These are phyloP conservation scores for Cladosporium sp. DNA, from an alignment of 2,329 filamentous ascomycete species.

Conservation along the genomic window DNA sequence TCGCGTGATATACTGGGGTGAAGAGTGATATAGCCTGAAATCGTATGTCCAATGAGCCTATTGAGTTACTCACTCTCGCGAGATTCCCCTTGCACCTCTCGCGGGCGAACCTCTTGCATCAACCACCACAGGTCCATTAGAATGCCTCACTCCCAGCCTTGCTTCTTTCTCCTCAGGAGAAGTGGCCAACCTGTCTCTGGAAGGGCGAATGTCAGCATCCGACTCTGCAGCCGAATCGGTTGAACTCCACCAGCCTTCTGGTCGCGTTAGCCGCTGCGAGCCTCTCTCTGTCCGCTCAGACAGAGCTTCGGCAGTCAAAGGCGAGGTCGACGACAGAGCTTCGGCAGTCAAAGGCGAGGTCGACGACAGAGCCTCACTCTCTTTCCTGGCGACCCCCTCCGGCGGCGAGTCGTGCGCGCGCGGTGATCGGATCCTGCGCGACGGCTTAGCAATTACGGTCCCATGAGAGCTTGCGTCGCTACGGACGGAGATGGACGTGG, in stretches of 20 bases:
- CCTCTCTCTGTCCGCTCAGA: slow-evolving; percentile 14
- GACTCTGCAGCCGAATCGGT: slow-evolving; percentile 16
- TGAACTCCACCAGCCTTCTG: slow-evolving; percentile 24
- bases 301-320: slow-evolving; percentile 16
- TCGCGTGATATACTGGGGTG: background rate
- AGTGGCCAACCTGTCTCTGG: background rate
- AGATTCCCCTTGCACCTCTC: background rate
- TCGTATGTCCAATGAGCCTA: background rate
- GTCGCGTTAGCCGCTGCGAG: slow-evolving; percentile 12
- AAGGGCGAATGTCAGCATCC: background rate
- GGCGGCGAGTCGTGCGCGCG: slow-evolving; percentile 9
- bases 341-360: slow-evolving; percentile 17
- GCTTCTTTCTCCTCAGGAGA: slow-evolving; percentile 10
- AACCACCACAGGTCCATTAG: slow-evolving; percentile 7
- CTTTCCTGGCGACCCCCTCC: background rate
- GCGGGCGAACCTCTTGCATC: slow-evolving; percentile 11
- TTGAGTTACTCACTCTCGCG: background rate
- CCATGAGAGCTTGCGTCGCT: slow-evolving; percentile 19
- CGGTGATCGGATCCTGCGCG: slow-evolving; percentile 19
- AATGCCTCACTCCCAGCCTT: slow-evolving; percentile 5
- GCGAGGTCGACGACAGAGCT: background rate
- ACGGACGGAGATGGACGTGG: slow-evolving; percentile 14
- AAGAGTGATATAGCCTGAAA: background rate
- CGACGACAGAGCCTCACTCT: background rate
- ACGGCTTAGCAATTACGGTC: slow-evolving; percentile 18